These are phyloP conservation scores for Betula pendula DNA, from an alignment of 306 rosid species.

Conservation along the genomic window DNA sequence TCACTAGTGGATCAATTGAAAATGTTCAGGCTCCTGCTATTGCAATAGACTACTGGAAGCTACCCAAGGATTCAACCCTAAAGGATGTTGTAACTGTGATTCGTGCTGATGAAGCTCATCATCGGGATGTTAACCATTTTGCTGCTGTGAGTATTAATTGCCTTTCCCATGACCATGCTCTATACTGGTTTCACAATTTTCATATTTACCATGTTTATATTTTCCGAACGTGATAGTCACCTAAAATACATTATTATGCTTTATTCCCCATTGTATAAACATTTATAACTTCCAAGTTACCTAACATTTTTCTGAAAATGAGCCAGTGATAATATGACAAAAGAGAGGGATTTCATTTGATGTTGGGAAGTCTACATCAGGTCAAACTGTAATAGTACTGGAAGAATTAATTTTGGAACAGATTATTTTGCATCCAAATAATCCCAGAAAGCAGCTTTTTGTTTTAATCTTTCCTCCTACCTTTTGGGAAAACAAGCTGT, in stretches of 20 bases:
- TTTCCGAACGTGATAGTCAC: conserved; percentile 1
- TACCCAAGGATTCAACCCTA: conserved; percentile 66
- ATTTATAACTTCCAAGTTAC: background rate
- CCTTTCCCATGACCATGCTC: conserved; percentile 3
- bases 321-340: background rate
- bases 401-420: background rate
- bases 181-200: background rate
- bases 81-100: conserved; percentile 68
- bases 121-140: conserved; percentile 76
- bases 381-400: background rate
- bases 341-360: background rate
- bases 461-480: background rate
- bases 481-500: background rate
- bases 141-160: conserved; percentile 59
- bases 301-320: background rate
- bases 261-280: background rate
- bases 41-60: conserved; percentile 81
- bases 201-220: background rate
- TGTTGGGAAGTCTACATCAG: background rate
- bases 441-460: background rate
- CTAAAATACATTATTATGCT: conserved; percentile 11
- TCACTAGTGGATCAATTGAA: conserved; percentile 58
- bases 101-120: conserved; percentile 91
- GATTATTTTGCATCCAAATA: background rate
- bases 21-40: conserved; percentile 77